Base-by-base conservation (phyloP, 2,329 filamentous ascomycete species). In the Immersiporthe knoxdaviesiana region DNA sequence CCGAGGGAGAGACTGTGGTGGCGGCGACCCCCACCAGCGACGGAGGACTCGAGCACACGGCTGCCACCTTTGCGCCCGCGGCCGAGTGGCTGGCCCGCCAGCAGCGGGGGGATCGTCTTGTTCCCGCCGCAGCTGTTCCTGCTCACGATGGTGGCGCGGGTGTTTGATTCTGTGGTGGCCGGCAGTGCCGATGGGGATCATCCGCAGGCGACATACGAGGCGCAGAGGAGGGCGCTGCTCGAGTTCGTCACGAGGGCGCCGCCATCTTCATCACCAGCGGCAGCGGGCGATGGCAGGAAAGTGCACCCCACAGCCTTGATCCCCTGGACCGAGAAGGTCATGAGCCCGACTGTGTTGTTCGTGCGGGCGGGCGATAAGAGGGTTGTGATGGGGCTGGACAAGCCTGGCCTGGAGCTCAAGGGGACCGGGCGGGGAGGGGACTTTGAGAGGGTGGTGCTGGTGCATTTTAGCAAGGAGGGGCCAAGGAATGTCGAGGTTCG, bases 51-150 rank as follows among this genome's bases (percentile, higher is more conserved):
- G 82, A 84, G 68, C 80, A 81, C 66, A 95, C 92, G 0, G 90
- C 93, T 5, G 93, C 95, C 0, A 85, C 87, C 39, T 98, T 97
- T 77, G 88, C 93, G 54, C 85, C 89, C 1, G 88, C 92, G 0
- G 79, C 84, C 3, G 83, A 84, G 27, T 97, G 94, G 91, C 82
- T 97, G 27, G 79, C 81, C 6, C 84, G 87, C 63, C 91, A 92
- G 4, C 80, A 83, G 2, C 78, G 78, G 2, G 90, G 89, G 92
- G 52, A 89, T 97, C 70, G 92, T 97, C 69, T 82, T 99, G 6
- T 97, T 97, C 76, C 96, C 96, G 4, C 96, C 96, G 0, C 96
- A 98, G 76, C 91, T 90, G 76, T 94, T 92, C 79, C 85, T 96
- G 4, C 83, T 93, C 14, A 81, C 84, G 44, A 79, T 92, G 0